Percentiles rank a stretch among this genome's conserved stretches.
phyloP scores from a whole-genome alignment of 1,284 basidiomycete species.

The Malassezia globosa region DNA sequence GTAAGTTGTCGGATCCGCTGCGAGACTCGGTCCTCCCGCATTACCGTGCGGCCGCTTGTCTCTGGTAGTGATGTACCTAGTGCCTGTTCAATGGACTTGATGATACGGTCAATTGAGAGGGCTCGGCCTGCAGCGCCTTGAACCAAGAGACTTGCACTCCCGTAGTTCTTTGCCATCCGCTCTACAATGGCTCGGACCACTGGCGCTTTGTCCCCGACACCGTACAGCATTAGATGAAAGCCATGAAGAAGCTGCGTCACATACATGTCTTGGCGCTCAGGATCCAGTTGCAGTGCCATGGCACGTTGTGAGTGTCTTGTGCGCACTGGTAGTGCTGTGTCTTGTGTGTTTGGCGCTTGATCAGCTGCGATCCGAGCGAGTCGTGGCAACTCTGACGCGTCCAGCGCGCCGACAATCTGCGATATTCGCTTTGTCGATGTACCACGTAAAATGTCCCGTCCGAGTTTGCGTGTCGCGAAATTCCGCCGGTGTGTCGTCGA shows the following conservation, averaged over 20 bases:
- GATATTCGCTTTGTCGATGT: slow-evolving; percentile 12
- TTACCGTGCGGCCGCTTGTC: background rate
- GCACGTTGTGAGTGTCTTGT: slow-evolving; percentile 8
- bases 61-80: background rate
- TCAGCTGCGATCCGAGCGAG: slow-evolving; percentile 3
- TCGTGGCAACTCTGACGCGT: slow-evolving; percentile 4
- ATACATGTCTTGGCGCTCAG: slow-evolving; percentile 1
- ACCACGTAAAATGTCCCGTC: slow-evolving; percentile 14
- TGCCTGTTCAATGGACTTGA: slow-evolving; percentile 14
- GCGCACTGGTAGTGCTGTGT: slow-evolving; percentile 1
- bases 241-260: slow-evolving; percentile 11
- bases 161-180: background rate
- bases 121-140: slow-evolving; percentile 17
- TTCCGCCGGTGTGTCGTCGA: slow-evolving; percentile 18
- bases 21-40: slow-evolving; percentile 6
- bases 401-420: slow-evolving; percentile 11
- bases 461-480: slow-evolving; percentile 15
- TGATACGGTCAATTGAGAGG: slow-evolving; percentile 8
- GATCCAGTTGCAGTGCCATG: slow-evolving; percentile 2
- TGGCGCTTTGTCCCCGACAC: slow-evolving; percentile 10
- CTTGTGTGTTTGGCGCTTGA: background rate
- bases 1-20: slow-evolving; percentile 9
- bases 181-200: slow-evolving; percentile 5
- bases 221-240: slow-evolving; percentile 15
- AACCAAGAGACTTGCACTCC: slow-evolving; percentile 10